Evolutionary conservation across 176 grass and related monocot genomes (phyloP).

Genomic region (Phoenix roebelenii): DNA sequence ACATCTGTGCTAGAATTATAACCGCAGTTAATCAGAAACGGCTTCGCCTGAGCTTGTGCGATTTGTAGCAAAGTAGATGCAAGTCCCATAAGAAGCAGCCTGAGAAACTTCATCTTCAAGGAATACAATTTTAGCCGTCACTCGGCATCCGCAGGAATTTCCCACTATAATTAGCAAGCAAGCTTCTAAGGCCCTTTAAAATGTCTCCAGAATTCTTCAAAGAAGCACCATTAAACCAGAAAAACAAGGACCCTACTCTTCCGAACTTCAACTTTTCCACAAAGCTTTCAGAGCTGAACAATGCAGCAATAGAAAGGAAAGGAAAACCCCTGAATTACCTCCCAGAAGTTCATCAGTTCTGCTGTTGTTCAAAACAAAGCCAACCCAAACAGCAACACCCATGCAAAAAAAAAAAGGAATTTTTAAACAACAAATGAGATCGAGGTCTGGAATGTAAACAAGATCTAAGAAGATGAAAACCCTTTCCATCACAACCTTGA

Average conservation of each 20-base stretch:
- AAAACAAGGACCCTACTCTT: conserved; percentile 8
- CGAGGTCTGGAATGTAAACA: conserved; percentile 12
- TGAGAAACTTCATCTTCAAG: conserved; percentile 39
- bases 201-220: conserved; percentile 1
- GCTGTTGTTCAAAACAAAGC: conserved; percentile 1
- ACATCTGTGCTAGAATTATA: conserved; percentile 43
- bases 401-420: not conserved
- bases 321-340: conserved; percentile 13
- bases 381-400: conserved; percentile 16
- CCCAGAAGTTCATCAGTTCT: conserved; percentile 11
- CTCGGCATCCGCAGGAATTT: not conserved
- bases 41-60: conserved; percentile 25
- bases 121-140: not conserved
- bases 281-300: no score
- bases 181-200: not conserved
- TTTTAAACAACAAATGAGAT: not conserved
- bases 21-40: conserved; percentile 73
- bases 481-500: no score
- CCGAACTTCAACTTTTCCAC: conserved; percentile 1
- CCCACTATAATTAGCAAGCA: not conserved
- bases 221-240: conserved; percentile 16
- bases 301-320: not conserved
- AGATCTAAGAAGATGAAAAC: conserved; percentile 3
- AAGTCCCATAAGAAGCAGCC: conserved; percentile 34
- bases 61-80: conserved; percentile 22